phyloP scores from a whole-genome alignment of 139 green algal genomes.

The Tetradesmus obliquus region DNA sequence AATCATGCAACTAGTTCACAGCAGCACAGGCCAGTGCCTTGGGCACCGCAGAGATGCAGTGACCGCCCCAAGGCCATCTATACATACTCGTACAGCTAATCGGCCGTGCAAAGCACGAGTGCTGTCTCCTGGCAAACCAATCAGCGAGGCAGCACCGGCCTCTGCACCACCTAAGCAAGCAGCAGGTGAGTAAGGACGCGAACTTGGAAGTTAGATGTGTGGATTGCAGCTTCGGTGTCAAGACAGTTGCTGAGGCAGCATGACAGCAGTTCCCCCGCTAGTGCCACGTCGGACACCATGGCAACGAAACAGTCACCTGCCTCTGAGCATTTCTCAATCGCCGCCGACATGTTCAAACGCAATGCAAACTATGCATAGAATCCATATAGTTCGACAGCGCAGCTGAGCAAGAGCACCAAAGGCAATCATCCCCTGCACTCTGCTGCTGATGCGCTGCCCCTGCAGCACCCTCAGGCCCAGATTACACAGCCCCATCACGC shows the following conservation, averaged over 20 bases:
- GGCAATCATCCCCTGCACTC: not conserved
- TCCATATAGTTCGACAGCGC: not conserved
- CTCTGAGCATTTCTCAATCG: not conserved
- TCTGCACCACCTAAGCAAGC: not conserved
- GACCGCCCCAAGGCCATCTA: not conserved
- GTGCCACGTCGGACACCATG: not conserved
- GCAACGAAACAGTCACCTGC: not conserved
- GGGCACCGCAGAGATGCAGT: not conserved
- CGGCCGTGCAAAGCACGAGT: not conserved
- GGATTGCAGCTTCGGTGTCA: not conserved
- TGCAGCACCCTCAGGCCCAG: conserved; percentile 49
- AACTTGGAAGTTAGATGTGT: not conserved
- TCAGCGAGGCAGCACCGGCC: not conserved
- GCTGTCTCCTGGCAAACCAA: not conserved
- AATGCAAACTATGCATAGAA: not conserved
- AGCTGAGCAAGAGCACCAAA: not conserved
- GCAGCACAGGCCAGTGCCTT: not conserved
- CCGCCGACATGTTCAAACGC: not conserved
- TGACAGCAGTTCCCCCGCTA: conserved; percentile 2
- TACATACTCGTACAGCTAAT: not conserved
- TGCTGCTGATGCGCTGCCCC: not conserved
- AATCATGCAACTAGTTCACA: not conserved
- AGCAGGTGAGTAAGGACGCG: not conserved
- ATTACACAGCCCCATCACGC: conserved; percentile 74
- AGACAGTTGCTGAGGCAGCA: not conserved